Evolutionary conservation across 1,284 basidiomycete species (phyloP), one percentile per base, ranked within the genome.

Genomic region (Ustilago shanxiensis): DNA sequence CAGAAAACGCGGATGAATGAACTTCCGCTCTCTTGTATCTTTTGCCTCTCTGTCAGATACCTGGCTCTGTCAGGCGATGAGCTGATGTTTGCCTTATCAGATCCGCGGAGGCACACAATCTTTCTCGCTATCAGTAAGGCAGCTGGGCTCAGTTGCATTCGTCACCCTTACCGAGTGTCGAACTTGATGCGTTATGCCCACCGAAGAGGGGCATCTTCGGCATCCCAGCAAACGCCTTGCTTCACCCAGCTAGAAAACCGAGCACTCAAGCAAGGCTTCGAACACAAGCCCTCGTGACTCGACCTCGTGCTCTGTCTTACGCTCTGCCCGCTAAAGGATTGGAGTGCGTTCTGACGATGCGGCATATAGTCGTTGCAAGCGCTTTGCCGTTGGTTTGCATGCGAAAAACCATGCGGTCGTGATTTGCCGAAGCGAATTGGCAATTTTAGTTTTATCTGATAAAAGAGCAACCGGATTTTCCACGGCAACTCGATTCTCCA

Each of bases 391-490:
- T n/a, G 41, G 20, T 44, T 11, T 44, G 41, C n/a, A n/a, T 8
- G n/a, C 18, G n/a, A 3, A 20, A 20, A 3, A 4, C 41, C 41
- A 20, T 44, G 41, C 41, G 41, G 41, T 33, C 33, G 13, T 31
- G 13, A 14, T 53, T 31, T 37, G 37, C 14, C 10, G 37, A 39
- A 39, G 37, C 18, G n/a, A n/a, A n/a, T 39, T 16, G 37, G 37
- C n/a, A n/a, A 39, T 53, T 22, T 47, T 47, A 6, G n/a, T 5
- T 10, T 51, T 51, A 51, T 51, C 49, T 51, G 49, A 51, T 51
- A 51, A 51, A 51, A 16, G 9, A 10, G 14, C 24, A 51, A 28
- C 28, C 49, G 49, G 28, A n/a, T 39, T 16, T 26, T 18, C 31
- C 31, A 33, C 31, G 31, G 31, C 31, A 33, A 7, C 31, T 11